Evolutionary conservation across 2,329 filamentous ascomycete species (phyloP).

Genomic region (Ophiognomonia clavigignenti-juglandacearum): DNA sequence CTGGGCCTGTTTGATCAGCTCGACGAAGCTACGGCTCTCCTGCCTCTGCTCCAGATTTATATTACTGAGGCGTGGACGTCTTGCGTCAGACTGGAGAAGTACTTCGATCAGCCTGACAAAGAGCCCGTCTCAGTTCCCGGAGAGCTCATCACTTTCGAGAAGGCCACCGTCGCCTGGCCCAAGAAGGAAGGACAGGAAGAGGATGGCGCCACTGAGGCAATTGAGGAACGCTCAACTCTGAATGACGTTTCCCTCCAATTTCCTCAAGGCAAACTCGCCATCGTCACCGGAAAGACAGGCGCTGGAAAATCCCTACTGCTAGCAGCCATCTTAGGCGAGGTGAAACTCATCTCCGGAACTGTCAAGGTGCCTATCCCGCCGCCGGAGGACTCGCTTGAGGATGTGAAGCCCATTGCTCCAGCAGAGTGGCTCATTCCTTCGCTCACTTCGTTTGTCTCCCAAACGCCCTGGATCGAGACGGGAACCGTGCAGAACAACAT

Average conservation of each 20-base stretch:
- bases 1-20: slow-evolving; percentile 31
- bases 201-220: slow-evolving; percentile 11
- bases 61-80: slow-evolving; percentile 31
- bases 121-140: slow-evolving; percentile 21
- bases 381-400: slow-evolving; percentile 18
- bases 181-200: slow-evolving; percentile 23
- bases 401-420: slow-evolving; percentile 18
- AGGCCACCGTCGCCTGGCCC: slow-evolving; percentile 30
- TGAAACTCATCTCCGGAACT: slow-evolving; percentile 29
- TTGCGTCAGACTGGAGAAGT: slow-evolving; percentile 29
- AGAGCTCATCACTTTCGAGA: slow-evolving; percentile 23
- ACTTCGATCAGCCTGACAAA: slow-evolving; percentile 27
- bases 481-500: slow-evolving; percentile 41
- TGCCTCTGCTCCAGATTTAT: slow-evolving; percentile 29
- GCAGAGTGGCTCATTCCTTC: slow-evolving; percentile 30
- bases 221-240: slow-evolving; percentile 27
- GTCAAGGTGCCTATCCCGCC: slow-evolving; percentile 24
- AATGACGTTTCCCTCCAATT: slow-evolving; percentile 28
- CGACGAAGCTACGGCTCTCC: slow-evolving; percentile 26
- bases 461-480: slow-evolving; percentile 43
- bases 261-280: slow-evolving; percentile 27
- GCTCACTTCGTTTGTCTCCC: slow-evolving; percentile 39
- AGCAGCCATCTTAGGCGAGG: slow-evolving; percentile 34
- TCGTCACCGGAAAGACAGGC: slow-evolving; percentile 34
- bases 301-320: slow-evolving; percentile 35